Evolutionary conservation across 495 filamentous ascomycete genomes (phyloP).

Genomic region (Elaphomyces granulatus): DNA sequence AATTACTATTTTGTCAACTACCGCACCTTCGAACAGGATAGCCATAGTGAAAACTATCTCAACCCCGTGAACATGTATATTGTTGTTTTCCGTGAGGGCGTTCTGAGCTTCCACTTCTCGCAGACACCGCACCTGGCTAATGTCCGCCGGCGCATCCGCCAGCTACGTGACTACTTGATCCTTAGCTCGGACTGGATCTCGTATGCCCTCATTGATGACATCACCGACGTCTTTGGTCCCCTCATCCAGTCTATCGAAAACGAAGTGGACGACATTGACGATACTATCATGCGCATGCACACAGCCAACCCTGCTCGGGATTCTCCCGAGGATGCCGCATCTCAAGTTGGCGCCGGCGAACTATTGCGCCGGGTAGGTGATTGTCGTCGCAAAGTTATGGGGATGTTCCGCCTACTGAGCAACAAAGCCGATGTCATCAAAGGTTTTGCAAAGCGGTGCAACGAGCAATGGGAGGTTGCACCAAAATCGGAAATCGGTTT

Average conservation of each 20-base stretch:
- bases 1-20: conserved; percentile 99
- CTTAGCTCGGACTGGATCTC: conserved; percentile 95
- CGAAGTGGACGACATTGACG: conserved; percentile 82
- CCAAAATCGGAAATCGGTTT: conserved; percentile 89
- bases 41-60: conserved; percentile 71
- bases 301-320: conserved; percentile 24
- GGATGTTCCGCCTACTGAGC: conserved; percentile 76
- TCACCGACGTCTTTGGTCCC: conserved; percentile 88
- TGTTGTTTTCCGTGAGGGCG: conserved; percentile 89
- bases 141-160: conserved; percentile 81
- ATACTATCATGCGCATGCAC: conserved; percentile 64
- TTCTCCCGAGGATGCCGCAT: background rate
- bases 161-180: conserved; percentile 87
- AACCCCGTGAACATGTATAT: conserved; percentile 97
- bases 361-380: conserved; percentile 86
- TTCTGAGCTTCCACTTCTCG: conserved; percentile 90
- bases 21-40: conserved; percentile 89
- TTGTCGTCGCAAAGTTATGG: conserved; percentile 94
- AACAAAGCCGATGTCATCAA: conserved; percentile 99
- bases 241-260: conserved; percentile 79
- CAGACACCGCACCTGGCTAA: conserved; percentile 90
- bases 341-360: conserved; percentile 49
- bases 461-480: conserved; percentile 94
- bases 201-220: conserved; percentile 95
- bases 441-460: conserved; percentile 96